Base-by-base conservation (phyloP, 2,329 filamentous ascomycete species). In the Huntiella abstrusa region DNA sequence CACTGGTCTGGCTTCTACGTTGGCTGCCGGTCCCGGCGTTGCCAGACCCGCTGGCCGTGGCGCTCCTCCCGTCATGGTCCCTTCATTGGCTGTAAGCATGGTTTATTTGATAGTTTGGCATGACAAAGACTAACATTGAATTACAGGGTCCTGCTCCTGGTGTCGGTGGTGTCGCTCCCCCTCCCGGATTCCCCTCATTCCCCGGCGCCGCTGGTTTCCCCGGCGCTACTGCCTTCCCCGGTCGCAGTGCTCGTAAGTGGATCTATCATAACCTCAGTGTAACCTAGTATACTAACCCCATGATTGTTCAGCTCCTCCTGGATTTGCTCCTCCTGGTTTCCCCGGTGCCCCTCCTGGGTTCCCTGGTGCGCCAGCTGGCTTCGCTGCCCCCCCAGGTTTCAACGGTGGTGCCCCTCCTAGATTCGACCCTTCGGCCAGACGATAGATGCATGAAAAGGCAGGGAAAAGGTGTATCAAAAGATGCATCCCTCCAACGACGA, bases 21-120 rank as follows among this genome's bases (percentile, higher is more conserved):
- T 95, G 54, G 71, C 80, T 51, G 75, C 85, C 54, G 91, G 91
- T 43, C 83, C 87, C 52, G 91, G 91, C 57, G 85, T 96, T 54
- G 81, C 85, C 53, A 80, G 86, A 59, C 86, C 91, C 55, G 87
- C 87, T 57, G 91, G 91, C 55, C 76, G 91, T 62, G 91, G 91
- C 53, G 67, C 72, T 51, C 60, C 65, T 69, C 59, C 61, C 34
- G 80, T 84, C 32, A 17, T 16, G 15, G 74, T 88, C 56, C 60
- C 62, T 17, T 86, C 87, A 46, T 70, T 96, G 53, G 84, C 85
- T 56, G 87, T 76, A 65, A 53, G 70, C 60, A 46, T 45, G 37
- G 34, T 6, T 43, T 37, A 13, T 1, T 8, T 12, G 5, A 33
- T 17, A 10, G 22, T 2, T 34, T 33, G 10, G 12, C 32, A n/a